Evolutionary conservation across 2,329 filamentous ascomycete species (phyloP).

Genomic region (Alternaria metachromatica): DNA sequence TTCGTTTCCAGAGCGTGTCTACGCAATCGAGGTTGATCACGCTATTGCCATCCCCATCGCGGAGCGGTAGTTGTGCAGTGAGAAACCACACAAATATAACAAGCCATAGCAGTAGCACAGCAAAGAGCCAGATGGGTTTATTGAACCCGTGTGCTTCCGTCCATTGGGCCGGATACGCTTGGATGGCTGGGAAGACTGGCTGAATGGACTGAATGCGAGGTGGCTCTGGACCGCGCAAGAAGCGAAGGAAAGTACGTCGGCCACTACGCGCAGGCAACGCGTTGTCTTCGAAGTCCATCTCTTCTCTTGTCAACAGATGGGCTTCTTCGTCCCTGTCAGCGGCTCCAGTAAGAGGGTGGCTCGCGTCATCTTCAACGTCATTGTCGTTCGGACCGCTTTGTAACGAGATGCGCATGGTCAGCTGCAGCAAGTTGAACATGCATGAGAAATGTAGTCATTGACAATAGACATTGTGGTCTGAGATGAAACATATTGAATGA

Average conservation of each 20-base stretch:
- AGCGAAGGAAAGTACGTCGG: conserved; percentile 24
- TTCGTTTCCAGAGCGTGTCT: conserved; percentile 72
- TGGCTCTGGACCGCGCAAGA: conserved; percentile 53
- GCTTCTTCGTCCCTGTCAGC: conserved; percentile 37
- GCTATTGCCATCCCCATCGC: conserved; percentile 69
- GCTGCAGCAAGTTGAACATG: background rate
- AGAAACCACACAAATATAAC: conserved; percentile 71
- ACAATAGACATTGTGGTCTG: background rate
- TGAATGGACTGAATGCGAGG: conserved; percentile 52
- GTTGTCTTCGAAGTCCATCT: conserved; percentile 35
- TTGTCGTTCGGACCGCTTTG: background rate
- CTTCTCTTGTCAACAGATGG: conserved; percentile 33
- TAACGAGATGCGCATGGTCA: conserved; percentile 6
- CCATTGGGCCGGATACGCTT: conserved; percentile 68
- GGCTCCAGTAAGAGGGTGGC: conserved; percentile 10
- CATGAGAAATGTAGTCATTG: background rate
- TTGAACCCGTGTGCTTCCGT: conserved; percentile 56
- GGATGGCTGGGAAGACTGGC: conserved; percentile 67
- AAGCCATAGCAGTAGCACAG: conserved; percentile 69
- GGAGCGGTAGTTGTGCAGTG: conserved; percentile 62
- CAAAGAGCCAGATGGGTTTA: conserved; percentile 61
- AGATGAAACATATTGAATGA: background rate
- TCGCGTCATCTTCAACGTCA: conserved; percentile 9
- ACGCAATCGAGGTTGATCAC: conserved; percentile 72
- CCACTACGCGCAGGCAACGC: conserved; percentile 6